Percentiles rank a stretch among this genome's conserved stretches.
Evolutionary conservation across 2,329 filamentous ascomycete genomes (phyloP).

Genomic region (Claviceps sp.): DNA sequence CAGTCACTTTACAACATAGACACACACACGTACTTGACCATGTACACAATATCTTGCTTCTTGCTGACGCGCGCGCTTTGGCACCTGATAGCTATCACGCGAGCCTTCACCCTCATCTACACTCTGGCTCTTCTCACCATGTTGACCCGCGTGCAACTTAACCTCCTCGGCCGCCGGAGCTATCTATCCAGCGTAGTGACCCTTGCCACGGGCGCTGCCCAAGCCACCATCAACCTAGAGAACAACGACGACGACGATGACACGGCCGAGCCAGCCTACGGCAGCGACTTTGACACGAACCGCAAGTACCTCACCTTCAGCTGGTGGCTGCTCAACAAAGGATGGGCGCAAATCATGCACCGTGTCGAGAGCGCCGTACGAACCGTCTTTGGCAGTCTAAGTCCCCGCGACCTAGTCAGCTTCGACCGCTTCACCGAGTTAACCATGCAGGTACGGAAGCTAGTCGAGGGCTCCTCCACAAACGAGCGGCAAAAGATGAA

Average conservation of each 20-base stretch:
- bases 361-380: constrained; percentile 77
- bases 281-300: constrained; percentile 93
- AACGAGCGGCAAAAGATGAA: constrained; percentile 32
- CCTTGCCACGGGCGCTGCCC: constrained; percentile 61
- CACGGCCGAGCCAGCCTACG: constrained; percentile 65
- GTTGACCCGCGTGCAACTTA: constrained; percentile 89
- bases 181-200: constrained; percentile 94
- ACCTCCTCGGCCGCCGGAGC: constrained; percentile 86
- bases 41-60: not conserved
- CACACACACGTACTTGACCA: not conserved
- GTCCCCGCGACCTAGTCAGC: constrained; percentile 76
- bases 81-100: constrained; percentile 53
- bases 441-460: constrained; percentile 69
- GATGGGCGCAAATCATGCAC: constrained; percentile 71
- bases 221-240: constrained; percentile 75
- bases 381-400: constrained; percentile 78
- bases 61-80: not conserved
- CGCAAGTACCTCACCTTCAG: constrained; percentile 89
- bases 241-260: constrained; percentile 74
- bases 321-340: constrained; percentile 92
- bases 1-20: no score
- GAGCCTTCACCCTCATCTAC: constrained; percentile 85
- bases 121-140: constrained; percentile 80
- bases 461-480: constrained; percentile 54
- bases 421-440: constrained; percentile 69